Base-by-base conservation (phyloP, 306 rosid genomes). In the Nissolia schottii region DNA sequence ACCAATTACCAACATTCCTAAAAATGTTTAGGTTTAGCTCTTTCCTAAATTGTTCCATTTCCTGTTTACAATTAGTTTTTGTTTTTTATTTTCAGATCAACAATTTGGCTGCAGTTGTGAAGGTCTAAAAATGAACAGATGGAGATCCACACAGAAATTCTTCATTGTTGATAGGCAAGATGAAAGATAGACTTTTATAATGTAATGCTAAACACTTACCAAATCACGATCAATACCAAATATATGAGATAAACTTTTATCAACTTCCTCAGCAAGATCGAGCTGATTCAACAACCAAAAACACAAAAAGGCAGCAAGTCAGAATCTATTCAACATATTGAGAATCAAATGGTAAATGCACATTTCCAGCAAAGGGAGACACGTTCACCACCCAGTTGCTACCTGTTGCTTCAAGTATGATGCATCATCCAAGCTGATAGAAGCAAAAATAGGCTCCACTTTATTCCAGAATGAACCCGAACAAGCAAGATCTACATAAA, bases 381-480 rank as follows among this genome's bases (percentile, higher is more conserved):
- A 50, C 29, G 59, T 34, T 64, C 67, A 79, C 41, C 66, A 38
- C 45, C 81, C 67, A 74, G 73, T 45, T 69, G 80, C 64, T 81
- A 90, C 98, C 93, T 93, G 96, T 78, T 83, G 87, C 77, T 88
- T 83, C 90, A 93, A 77, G 79, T 79, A 84, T 64, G 93, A 80
- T 59, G 80, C 80, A 65, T 93, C 90, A 49, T 87, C 97, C 75
- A 83, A 79, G 82, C 84, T 72, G 54, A 84, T 70, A 60, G 92
- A 64, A 69, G 85, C 85, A 82, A 90, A 93, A 67, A 93, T 73
- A 71, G 64, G 64, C 85, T 90, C 91, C 86, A 88, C 59, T 81
- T 87, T 87, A n/a, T 72, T 84, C 98, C 98, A 93, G 67, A 93
- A 93, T 76, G 87, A 59, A 78, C 89, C 79, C 22, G 92, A 85